These are phyloP conservation scores for Limnomonas spitsbergensis DNA, from an alignment of 139 green algal genomes.

Conservation along the genomic window DNA sequence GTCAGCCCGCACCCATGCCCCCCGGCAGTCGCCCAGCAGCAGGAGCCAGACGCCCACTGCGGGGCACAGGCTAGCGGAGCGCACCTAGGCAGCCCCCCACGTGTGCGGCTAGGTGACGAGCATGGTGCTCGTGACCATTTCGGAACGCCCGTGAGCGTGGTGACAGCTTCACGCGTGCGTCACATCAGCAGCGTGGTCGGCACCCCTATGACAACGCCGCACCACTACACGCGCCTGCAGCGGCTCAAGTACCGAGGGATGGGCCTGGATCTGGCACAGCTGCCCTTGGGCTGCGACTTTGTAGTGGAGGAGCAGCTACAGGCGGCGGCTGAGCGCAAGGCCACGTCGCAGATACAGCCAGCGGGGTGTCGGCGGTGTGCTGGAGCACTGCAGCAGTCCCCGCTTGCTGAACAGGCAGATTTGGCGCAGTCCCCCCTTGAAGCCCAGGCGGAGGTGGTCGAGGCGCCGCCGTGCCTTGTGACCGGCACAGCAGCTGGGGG, in stretches of 20 bases:
- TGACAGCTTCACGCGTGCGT: background rate
- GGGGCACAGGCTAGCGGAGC: background rate
- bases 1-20: too few species aligned
- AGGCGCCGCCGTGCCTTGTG: too few species aligned
- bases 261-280: background rate
- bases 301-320: slow-evolving; percentile 16
- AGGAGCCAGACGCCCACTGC: too few species aligned
- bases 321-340: slow-evolving; percentile 17
- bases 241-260: background rate
- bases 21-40: background rate
- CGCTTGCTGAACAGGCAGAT: too few species aligned
- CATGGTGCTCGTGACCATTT: background rate
- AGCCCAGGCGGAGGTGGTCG: too few species aligned
- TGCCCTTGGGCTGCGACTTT: background rate
- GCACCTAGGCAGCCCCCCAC: background rate
- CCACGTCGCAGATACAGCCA: slow-evolving; percentile 18
- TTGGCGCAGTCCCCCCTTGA: too few species aligned
- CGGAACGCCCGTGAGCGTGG: background rate
- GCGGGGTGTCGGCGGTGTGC: too few species aligned
- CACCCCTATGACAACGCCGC: slow-evolving; percentile 5
- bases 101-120: background rate
- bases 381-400: too few species aligned
- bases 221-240: slow-evolving; percentile 15
- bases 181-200: background rate
- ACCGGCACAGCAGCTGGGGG: too few species aligned